Evolutionary conservation across 768 basidiomycete genomes (phyloP).

Genomic region (Phaeotremella skinneri): DNA sequence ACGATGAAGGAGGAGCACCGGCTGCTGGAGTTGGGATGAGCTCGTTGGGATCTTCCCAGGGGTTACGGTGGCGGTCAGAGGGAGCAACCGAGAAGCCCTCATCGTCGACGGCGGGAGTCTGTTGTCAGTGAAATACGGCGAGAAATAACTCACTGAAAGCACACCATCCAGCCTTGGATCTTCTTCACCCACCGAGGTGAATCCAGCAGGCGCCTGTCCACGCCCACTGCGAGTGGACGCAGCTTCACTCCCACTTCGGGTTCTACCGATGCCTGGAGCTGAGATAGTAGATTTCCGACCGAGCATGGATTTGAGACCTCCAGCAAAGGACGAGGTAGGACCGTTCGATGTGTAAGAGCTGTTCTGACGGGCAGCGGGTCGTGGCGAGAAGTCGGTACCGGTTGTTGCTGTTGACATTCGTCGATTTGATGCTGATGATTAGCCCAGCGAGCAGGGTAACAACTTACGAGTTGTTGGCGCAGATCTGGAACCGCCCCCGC

Average conservation of each 20-base stretch:
- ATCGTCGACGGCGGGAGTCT: slow-evolving; percentile 44
- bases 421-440: slow-evolving; percentile 22
- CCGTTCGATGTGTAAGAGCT: slow-evolving; percentile 19
- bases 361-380: slow-evolving; percentile 29
- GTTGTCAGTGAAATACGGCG: background rate
- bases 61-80: slow-evolving; percentile 50
- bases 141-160: slow-evolving; percentile 1
- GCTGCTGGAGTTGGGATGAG: slow-evolving; percentile 19
- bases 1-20: slow-evolving; percentile 16
- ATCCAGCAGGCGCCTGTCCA: slow-evolving; percentile 17
- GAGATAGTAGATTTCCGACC: slow-evolving; percentile 31
- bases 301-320: slow-evolving; percentile 39
- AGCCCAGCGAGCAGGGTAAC: background rate
- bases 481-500: slow-evolving; percentile 17
- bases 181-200: slow-evolving; percentile 34
- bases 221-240: slow-evolving; percentile 36
- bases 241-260: slow-evolving; percentile 35
- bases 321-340: slow-evolving; percentile 23
- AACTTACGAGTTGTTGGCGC: slow-evolving; percentile 34
- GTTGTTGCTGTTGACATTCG: slow-evolving; percentile 25
- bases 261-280: slow-evolving; percentile 18
- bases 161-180: slow-evolving; percentile 15
- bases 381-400: slow-evolving; percentile 37
- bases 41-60: slow-evolving; percentile 49
- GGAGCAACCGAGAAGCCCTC: slow-evolving; percentile 55